Evolutionary conservation across 176 grass and related monocot genomes (phyloP), one percentile per base, ranked within the genome.

Genomic region (Zizania latifolia): DNA sequence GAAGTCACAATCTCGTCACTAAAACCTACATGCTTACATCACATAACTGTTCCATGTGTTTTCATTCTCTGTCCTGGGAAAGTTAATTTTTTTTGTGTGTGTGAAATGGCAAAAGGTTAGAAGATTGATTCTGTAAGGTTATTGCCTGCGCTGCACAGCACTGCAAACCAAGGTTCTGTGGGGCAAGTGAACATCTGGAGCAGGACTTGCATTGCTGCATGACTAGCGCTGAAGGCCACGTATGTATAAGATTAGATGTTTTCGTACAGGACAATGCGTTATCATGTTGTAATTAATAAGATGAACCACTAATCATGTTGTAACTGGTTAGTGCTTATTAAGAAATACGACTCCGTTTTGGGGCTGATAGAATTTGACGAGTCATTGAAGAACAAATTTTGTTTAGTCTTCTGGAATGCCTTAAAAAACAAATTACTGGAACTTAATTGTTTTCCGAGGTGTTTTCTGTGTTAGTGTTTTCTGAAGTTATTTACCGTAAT

Each of bases 101-200:
- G 74, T 36, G 30, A 6, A 68, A 80, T 75, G 34, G 27, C 17
- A 65, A 73, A 56, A 86, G 83, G 76, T 86, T 39, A 68, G 69
- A 80, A 86, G 77, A 75, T 80, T 86, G 11, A 74, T 86, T 79
- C 50, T 28, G 8, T 79, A 64, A 79, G 36, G n/a, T 22, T 76
- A 59, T 64, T 31, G 28, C 16, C 4, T 34, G 5, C 43, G n/a
- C 23, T 50, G n/a, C n/a, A n/a, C n/a, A n/a, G 34, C 34, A 6
- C 34, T 36, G 34, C 34, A 36, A 36, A 6, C 19, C 65, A 62
- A 41, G 35, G 13, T 43, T 78, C 8, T 2, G 15, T 19, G 4
- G 14, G 23, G 45, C 10, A 61, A 6, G 57, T 62, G 39, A 5
- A 22, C 26, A 62, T 32, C 34, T 36, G 34, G 34, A 36, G 34